Base-by-base conservation (phyloP, 2,329 filamentous ascomycete species). In the Neopestalotiopsis rosae region DNA sequence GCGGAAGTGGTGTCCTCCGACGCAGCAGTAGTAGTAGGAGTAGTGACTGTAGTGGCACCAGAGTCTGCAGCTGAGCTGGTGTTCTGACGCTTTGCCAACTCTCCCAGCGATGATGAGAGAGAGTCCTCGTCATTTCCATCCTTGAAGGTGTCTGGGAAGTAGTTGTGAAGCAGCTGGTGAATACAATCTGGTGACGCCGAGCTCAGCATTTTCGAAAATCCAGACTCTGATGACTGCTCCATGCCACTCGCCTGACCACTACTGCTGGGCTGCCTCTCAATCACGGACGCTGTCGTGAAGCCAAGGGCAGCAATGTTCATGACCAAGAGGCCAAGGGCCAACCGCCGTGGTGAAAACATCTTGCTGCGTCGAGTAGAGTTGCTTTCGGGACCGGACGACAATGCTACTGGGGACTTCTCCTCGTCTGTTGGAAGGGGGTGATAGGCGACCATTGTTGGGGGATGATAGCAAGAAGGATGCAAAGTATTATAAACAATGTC, bases 51-150 rank as follows among this genome's bases (percentile, higher is more conserved):
- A 12, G 62, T 61, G 10, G 69, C 61, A 6, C 70, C 70, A 34
- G 71, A 70, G 9, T 72, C 68, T 2, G 76, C 69, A n/a, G 74
- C 68, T 24, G 71, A 79, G 66, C 78, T 81, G 40, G 76, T 76
- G 61, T 78, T 77, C 71, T 90, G 87, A 71, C 91, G 87, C 79
- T 89, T 90, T 49, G 88, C 91, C 68, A 94, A 81, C 68, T 89
- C 87, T 67, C 91, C 84, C 71, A 93, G 82, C 69, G 88, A 87
- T 10, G 86, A 88, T 20, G 90, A 90, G 49, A 92, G 82, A 49
- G 86, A 84, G 28, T 89, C 86, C 75, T 93, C 86, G 89, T 88
- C 71, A 88, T 85, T 78, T 90, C 92, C 68, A 93, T 92, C 87
- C 76, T 89, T 87, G 80, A 90, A 93, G 75, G 88, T 88, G 62